These are phyloP conservation scores for Phanerochaete sordida DNA, from an alignment of 768 basidiomycete genomes.

Conservation along the genomic window DNA sequence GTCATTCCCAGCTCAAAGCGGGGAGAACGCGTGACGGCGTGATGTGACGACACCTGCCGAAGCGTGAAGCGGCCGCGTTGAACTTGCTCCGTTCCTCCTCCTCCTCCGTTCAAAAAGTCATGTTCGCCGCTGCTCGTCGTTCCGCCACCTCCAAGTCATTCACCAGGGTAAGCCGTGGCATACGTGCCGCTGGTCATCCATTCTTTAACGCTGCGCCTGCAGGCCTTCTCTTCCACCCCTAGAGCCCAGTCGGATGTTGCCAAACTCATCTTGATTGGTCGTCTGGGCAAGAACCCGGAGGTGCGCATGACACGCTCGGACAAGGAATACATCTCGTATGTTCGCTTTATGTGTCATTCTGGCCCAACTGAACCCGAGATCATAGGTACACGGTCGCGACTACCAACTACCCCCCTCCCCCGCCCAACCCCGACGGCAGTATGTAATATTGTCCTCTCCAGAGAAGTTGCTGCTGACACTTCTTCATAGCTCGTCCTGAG, in stretches of 20 bases:
- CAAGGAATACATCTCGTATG: conserved; percentile 76
- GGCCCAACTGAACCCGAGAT: neutral
- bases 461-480: neutral
- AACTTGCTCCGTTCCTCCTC: neutral
- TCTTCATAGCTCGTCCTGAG: conserved; percentile 45
- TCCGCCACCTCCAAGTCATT: conserved; percentile 36
- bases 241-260: conserved; percentile 60
- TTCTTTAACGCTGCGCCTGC: neutral
- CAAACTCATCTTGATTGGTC: conserved; percentile 76
- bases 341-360: conserved; percentile 12
- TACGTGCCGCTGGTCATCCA: neutral
- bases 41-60: neutral
- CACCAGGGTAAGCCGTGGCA: conserved; percentile 41
- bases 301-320: conserved; percentile 63
- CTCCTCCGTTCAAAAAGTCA: conserved; percentile 20
- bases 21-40: neutral
- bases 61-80: neutral
- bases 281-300: conserved; percentile 69
- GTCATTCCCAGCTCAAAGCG: neutral
- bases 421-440: conserved; percentile 62
- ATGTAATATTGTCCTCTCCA: conserved; percentile 19
- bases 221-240: conserved; percentile 66
- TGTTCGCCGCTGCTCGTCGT: conserved; percentile 52
- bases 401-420: conserved; percentile 53
- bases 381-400: conserved; percentile 78